A percentile compares a stretch with the other conserved stretches of the same genome.
phyloP scores from a whole-genome alignment of 2,329 filamentous ascomycete genomes.

The Pseudogymnoascus sp. region DNA sequence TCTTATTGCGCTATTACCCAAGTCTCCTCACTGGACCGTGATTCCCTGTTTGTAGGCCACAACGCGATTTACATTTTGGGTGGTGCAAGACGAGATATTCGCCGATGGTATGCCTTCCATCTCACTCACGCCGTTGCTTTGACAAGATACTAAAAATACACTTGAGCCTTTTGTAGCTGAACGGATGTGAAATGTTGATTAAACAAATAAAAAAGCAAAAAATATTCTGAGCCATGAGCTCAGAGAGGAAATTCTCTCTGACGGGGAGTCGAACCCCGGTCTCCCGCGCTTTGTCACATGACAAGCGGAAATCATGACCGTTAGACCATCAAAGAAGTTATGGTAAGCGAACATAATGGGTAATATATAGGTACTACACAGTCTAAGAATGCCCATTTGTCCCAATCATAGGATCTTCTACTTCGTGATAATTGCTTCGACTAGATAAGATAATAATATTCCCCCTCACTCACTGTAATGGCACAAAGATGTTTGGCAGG shows the following conservation, averaged over 20 bases:
- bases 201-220: not conserved
- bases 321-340: conserved; percentile 21
- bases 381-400: too few species aligned
- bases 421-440: too few species aligned
- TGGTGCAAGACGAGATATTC: too few species aligned
- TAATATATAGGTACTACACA: too few species aligned
- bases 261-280: conserved; percentile 17
- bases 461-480: too few species aligned
- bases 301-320: conserved; percentile 26
- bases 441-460: too few species aligned
- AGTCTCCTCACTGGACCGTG: not conserved
- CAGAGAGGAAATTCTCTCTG: conserved; percentile 12
- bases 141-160: not conserved
- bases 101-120: too few species aligned
- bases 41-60: not conserved
- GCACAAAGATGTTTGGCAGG: too few species aligned
- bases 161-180: not conserved
- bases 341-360: not conserved
- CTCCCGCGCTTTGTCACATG: conserved; percentile 17
- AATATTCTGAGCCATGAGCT: conserved; percentile 6
- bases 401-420: too few species aligned
- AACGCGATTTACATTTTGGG: not conserved
- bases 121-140: not conserved
- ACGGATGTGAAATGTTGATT: not conserved
- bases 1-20: not conserved